These are phyloP conservation scores for Cercospora sp. DNA, from an alignment of 2,329 filamentous ascomycete genomes.

Conservation along the genomic window DNA sequence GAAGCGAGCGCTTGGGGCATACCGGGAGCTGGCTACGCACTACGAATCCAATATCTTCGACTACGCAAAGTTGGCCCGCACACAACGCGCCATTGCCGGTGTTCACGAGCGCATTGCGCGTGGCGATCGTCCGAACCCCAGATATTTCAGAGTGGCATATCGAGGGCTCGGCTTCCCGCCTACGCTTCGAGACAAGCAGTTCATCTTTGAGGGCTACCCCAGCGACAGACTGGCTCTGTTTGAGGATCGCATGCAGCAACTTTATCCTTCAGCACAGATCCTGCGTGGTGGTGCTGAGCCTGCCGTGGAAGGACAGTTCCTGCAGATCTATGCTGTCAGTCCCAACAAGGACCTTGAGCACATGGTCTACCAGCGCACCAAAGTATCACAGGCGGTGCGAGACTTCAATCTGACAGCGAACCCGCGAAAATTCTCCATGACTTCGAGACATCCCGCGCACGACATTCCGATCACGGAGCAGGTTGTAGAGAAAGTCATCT, in stretches of 20 bases:
- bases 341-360: conserved; percentile 80
- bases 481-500: conserved; percentile 79
- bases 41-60: conserved; percentile 90
- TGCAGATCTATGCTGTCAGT: conserved; percentile 78
- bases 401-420: conserved; percentile 81
- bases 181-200: conserved; percentile 82
- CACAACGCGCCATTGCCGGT: conserved; percentile 85
- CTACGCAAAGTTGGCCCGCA: conserved; percentile 85
- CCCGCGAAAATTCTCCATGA: conserved; percentile 76
- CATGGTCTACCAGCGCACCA: conserved; percentile 83
- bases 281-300: conserved; percentile 66
- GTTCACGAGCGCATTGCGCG: conserved; percentile 88
- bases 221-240: conserved; percentile 78
- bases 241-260: conserved; percentile 86
- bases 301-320: conserved; percentile 85
- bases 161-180: conserved; percentile 84
- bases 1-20: conserved; percentile 82
- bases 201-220: conserved; percentile 81
- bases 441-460: conserved; percentile 64
- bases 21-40: conserved; percentile 86
- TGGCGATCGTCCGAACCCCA: conserved; percentile 73
- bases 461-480: conserved; percentile 69
- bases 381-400: conserved; percentile 77
- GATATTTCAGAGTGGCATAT: conserved; percentile 91
- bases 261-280: conserved; percentile 83